These are phyloP conservation scores for Thraustotheca clavata DNA, from an alignment of 352 stramenopile genomes.

Conservation along the genomic window DNA sequence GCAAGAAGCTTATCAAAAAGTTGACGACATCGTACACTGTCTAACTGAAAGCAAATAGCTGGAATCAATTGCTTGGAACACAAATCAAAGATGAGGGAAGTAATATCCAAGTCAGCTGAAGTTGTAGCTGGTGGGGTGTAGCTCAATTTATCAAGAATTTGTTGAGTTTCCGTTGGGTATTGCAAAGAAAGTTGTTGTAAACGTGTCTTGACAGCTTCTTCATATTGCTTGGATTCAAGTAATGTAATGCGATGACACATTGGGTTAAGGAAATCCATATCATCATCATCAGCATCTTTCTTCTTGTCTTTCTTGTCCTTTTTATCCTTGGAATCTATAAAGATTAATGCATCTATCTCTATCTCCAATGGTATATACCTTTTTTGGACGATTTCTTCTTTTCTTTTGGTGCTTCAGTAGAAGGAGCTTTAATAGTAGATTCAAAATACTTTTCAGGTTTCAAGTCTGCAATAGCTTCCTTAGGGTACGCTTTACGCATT, in stretches of 20 bases:
- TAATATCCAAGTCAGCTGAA: constrained; percentile 27
- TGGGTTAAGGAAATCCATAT: constrained; percentile 51
- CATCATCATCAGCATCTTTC: constrained; percentile 60
- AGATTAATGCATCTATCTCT: constrained; percentile 68
- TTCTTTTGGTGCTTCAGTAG: constrained; percentile 14
- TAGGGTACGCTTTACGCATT: constrained; percentile 64
- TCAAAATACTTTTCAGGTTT: constrained; percentile 94
- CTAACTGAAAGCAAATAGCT: constrained; percentile 83
- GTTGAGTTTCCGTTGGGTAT: constrained; percentile 82
- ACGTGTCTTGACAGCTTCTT: constrained; percentile 92
- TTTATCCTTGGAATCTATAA: constrained; percentile 30
- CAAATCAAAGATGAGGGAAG: constrained; percentile 35
- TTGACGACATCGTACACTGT: constrained; percentile 80
- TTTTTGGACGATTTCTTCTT: constrained; percentile 33
- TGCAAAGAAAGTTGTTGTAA: constrained; percentile 83
- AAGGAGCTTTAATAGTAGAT: constrained; percentile 31
- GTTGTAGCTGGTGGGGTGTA: constrained; percentile 35
- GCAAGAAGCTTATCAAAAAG: constrained; percentile 72
- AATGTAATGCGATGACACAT: constrained; percentile 92
- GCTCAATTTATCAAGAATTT: constrained; percentile 64
- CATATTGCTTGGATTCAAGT: constrained; percentile 96
- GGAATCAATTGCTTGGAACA: constrained; percentile 51
- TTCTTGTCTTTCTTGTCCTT: constrained; percentile 28
- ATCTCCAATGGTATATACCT: constrained; percentile 29
- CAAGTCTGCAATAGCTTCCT: constrained; percentile 84